Percentiles rank a stretch among this genome's conserved stretches.
These are phyloP conservation scores for Dictyostelium firmibasis DNA, from an alignment of 78 protist species.

Conservation along the genomic window DNA sequence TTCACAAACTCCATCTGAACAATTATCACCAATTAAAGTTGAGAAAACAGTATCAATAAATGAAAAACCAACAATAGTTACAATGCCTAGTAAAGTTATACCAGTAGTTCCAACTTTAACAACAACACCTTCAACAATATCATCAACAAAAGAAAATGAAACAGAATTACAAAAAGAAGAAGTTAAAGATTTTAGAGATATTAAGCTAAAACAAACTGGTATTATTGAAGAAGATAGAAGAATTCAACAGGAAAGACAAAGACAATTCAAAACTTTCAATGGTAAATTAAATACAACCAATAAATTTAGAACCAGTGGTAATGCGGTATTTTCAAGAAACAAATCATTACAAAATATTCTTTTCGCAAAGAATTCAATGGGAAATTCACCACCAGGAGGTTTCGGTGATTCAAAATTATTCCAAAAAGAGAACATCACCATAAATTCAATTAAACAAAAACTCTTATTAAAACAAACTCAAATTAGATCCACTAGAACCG, in stretches of 20 bases:
- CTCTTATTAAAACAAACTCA: background rate
- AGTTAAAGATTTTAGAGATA: background rate
- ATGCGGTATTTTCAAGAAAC: background rate
- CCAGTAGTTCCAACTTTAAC: background rate
- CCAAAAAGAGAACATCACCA: slow-evolving; percentile 1
- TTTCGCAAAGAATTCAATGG: background rate
- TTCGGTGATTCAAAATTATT: background rate
- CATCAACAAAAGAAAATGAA: background rate
- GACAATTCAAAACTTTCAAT: background rate
- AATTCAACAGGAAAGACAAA: background rate
- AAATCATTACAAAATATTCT: background rate
- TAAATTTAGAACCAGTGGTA: background rate
- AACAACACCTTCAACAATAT: background rate
- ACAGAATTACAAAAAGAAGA: background rate
- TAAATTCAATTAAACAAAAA: background rate
- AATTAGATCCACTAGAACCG: background rate
- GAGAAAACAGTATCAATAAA: background rate
- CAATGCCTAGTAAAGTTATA: background rate
- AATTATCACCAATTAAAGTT: background rate
- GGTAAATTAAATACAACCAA: background rate
- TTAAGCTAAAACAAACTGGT: slow-evolving; percentile 7
- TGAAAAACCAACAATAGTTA: background rate
- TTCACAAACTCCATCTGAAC: background rate
- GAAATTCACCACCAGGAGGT: background rate
- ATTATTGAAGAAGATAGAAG: slow-evolving; percentile 4